Base-by-base conservation (phyloP, 2,329 filamentous ascomycete species). In the Beauveria sp. region DNA sequence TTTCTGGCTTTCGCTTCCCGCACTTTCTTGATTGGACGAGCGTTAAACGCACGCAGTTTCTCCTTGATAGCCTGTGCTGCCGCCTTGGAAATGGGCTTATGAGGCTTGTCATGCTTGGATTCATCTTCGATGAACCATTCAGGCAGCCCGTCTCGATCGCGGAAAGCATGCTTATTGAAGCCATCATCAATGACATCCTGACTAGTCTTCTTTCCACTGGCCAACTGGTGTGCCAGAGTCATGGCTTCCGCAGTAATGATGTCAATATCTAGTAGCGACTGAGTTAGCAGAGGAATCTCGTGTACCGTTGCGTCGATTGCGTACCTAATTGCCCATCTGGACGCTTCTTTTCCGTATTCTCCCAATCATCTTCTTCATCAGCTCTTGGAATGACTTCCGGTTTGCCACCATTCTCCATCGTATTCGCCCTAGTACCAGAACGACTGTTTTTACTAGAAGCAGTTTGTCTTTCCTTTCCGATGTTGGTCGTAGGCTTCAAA, bases 221-320 rank as follows among this genome's bases (percentile, higher is more conserved):
- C 95, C 63, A 99, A 87, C 70, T 91, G 85, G 66, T 98, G 95
- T 0, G 95, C 96, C 18, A 99, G 82, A 0, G 93, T 96, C 95
- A 99, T 99, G 65, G 96, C 95, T 79, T 99, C 95, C 5, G 92
- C 95, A n/a, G 95, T 99, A 70, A 98, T 96, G 70, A 99, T 98
- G 73, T 98, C 92, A 75, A 99, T 96, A 71, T 97, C 93, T 82
- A 75, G 38, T 72, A 42, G 60, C 30, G 30, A 26, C 60, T 51
- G 16, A 28, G 59, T 70, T 67, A 72, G 70, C 52, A 61, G 42
- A 18, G 18, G 43, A 24, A 45, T 24, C 7, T 16, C 16, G 9
- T 2, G 34, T 38, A 9, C 2, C 1, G 12, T 43, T 14, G 7
- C 5, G n/a, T 12, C 16, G 16, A 18, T 38, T 38, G 22, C 78